Conservation (phyloP, 352 stramenopile species). For the Globisporangium uncinulatum region DNA sequence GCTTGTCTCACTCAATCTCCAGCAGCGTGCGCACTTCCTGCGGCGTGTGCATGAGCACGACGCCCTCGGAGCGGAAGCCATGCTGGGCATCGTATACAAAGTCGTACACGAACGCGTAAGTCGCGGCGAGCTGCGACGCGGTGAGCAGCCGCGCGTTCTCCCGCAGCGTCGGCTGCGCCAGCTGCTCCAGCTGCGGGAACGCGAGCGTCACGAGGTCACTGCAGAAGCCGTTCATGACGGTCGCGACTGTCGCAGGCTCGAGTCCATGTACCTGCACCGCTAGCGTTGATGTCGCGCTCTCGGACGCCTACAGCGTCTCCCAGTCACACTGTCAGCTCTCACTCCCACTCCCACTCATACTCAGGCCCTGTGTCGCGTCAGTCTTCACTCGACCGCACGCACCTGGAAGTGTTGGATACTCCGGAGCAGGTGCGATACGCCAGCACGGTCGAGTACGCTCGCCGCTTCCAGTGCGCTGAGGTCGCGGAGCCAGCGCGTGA, state of each 20-base stretch:
- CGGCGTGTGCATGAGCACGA: constrained; percentile 49
- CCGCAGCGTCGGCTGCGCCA: constrained; percentile 40
- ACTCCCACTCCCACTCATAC: no score
- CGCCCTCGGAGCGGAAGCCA: constrained; percentile 27
- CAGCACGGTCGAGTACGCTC: constrained; percentile 39
- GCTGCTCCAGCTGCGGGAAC: constrained; percentile 46
- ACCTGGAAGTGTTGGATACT: constrained; percentile 37
- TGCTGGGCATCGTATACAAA: constrained; percentile 47
- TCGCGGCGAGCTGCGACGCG: constrained; percentile 26
- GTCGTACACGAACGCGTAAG: constrained; percentile 50
- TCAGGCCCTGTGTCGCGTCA: no score
- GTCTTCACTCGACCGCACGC: no score
- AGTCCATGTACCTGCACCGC: constrained; percentile 18
- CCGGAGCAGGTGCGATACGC: constrained; percentile 29
- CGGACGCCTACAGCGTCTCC: not conserved
- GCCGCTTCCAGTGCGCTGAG: constrained; percentile 43
- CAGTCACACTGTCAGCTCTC: not conserved
- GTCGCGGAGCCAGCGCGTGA: constrained; percentile 29
- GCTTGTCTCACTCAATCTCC: constrained; percentile 35
- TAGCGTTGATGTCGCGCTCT: not conserved
- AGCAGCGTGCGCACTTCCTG: constrained; percentile 58
- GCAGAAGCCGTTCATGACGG: constrained; percentile 52
- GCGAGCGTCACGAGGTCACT: constrained; percentile 35
- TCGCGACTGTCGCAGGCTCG: constrained; percentile 40
- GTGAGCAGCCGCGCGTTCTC: constrained; percentile 37